A percentile compares a stretch with the other conserved stretches of the same genome.
phyloP scores from a whole-genome alignment of 202 grass and related monocot species.

The Musa balbisiana region DNA sequence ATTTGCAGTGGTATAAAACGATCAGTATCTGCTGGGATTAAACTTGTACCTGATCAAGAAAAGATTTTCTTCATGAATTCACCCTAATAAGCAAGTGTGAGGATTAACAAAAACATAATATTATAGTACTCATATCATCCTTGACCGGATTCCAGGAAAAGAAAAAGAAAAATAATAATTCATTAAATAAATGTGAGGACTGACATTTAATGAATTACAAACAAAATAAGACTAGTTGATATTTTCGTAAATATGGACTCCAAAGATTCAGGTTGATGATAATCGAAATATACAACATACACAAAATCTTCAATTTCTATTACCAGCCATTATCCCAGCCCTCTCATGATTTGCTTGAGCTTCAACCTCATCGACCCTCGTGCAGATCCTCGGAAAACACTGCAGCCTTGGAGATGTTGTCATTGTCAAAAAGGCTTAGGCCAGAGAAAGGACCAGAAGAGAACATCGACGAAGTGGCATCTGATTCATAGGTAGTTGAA shows the following conservation, averaged over 20 bases:
- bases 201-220: background rate
- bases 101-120: no score
- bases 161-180: no score
- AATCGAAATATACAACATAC: background rate
- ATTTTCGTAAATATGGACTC: background rate
- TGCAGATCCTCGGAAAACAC: constrained; percentile 95
- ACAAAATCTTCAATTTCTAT: constrained; percentile 1
- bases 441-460: constrained; percentile 95
- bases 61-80: no score
- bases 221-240: background rate
- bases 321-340: background rate
- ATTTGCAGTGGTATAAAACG: no score
- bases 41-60: no score
- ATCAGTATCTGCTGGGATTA: no score
- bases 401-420: constrained; percentile 53
- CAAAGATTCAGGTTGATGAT: background rate
- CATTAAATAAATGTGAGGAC: no score
- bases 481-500: constrained; percentile 73
- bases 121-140: no score
- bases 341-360: background rate
- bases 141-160: no score
- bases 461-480: constrained; percentile 94
- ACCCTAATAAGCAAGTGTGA: no score
- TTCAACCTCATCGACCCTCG: constrained; percentile 57
- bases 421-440: constrained; percentile 76